These are phyloP conservation scores for Penicillium concentricum DNA, from an alignment of 2,329 filamentous ascomycete genomes.

Conservation along the genomic window DNA sequence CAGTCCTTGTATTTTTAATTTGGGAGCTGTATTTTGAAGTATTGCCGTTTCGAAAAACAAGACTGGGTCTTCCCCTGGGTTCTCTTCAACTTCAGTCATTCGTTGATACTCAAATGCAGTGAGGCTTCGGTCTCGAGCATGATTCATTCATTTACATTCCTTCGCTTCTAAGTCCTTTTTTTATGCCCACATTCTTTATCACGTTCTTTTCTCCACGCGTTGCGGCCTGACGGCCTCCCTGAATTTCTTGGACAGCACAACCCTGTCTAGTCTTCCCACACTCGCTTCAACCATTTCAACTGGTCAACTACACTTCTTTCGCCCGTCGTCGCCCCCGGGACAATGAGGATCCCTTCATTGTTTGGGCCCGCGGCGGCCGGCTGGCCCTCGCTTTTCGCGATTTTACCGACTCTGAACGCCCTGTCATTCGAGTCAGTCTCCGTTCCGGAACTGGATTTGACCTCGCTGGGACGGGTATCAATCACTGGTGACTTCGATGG, in stretches of 20 bases:
- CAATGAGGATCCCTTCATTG: conserved; percentile 49
- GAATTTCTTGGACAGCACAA: conserved; percentile 15
- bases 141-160: conserved; percentile 19
- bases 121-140: conserved; percentile 17
- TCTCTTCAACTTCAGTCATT: conserved; percentile 25
- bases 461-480: conserved; percentile 75
- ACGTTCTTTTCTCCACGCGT: conserved; percentile 22
- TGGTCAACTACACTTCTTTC: conserved; percentile 5
- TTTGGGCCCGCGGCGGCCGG: conserved; percentile 44
- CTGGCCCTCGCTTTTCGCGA: conserved; percentile 31
- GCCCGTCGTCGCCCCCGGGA: conserved; percentile 40
- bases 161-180: conserved; percentile 7
- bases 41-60: conserved; percentile 3
- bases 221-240: conserved; percentile 20
- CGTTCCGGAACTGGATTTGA: conserved; percentile 63
- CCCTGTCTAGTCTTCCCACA: conserved; percentile 13
- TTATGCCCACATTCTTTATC: conserved; percentile 14
- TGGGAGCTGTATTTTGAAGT: conserved; percentile 1
- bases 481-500: conserved; percentile 87
- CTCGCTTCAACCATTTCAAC: conserved; percentile 14
- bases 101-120: conserved; percentile 25
- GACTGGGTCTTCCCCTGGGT: conserved; percentile 4
- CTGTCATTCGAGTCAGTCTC: conserved; percentile 39
- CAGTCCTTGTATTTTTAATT: conserved; percentile 4
- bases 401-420: conserved; percentile 31